Evolutionary conservation across 768 basidiomycete genomes (phyloP).

Genomic region (Aureoboletus auriporus): DNA sequence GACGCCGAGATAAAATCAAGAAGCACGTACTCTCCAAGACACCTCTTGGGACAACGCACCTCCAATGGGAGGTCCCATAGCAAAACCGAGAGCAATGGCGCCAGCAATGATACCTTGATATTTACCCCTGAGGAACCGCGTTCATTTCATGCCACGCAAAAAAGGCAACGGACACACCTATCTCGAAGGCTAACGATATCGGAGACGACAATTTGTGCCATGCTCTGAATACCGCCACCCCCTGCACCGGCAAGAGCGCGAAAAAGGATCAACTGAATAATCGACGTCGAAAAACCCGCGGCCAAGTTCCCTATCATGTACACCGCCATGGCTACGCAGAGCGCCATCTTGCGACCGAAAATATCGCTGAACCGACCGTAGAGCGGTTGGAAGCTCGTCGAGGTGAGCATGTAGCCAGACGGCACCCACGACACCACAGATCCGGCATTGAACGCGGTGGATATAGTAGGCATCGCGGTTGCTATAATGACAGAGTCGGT

Average conservation of each 20-base stretch:
- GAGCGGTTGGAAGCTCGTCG: slow-evolving; percentile 36
- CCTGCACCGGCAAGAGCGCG: slow-evolving; percentile 67
- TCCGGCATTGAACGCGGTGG: slow-evolving; percentile 55
- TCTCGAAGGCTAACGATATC: slow-evolving; percentile 71
- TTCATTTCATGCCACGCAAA: not conserved
- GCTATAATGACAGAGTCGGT: slow-evolving; percentile 73
- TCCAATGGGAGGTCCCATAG: slow-evolving; percentile 65
- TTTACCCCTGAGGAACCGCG: slow-evolving; percentile 48
- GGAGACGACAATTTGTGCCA: slow-evolving; percentile 67
- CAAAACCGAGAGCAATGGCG: slow-evolving; percentile 52
- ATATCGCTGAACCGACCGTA: slow-evolving; percentile 65
- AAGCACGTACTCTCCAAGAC: slow-evolving; percentile 51
- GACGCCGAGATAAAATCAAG: not conserved
- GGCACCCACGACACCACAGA: slow-evolving; percentile 59
- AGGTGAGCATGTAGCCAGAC: slow-evolving; percentile 65
- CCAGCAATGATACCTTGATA: slow-evolving; percentile 73
- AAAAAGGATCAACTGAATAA: slow-evolving; percentile 65
- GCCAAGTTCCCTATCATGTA: slow-evolving; percentile 65
- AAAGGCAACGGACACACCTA: slow-evolving; percentile 34
- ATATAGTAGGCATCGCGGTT: slow-evolving; percentile 70
- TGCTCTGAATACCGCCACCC: slow-evolving; percentile 66
- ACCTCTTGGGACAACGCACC: slow-evolving; percentile 60
- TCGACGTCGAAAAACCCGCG: slow-evolving; percentile 62
- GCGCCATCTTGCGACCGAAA: slow-evolving; percentile 59
- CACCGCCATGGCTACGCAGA: slow-evolving; percentile 54